Base-by-base conservation (phyloP, 2,329 filamentous ascomycete species). In the Claviceps sorghi region DNA sequence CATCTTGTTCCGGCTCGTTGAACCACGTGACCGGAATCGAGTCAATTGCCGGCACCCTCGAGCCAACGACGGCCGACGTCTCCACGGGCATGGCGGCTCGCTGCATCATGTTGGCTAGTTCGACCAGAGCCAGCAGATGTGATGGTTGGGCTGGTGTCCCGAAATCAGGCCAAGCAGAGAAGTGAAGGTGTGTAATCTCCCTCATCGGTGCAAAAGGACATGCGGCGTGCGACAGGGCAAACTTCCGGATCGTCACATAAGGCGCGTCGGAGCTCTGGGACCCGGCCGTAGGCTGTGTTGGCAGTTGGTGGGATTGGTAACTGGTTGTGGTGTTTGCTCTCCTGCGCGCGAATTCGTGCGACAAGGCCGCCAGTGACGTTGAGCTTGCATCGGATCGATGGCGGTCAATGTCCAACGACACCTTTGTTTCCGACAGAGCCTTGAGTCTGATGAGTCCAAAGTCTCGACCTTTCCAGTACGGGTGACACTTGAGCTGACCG, bases 151-250 rank as follows among this genome's bases (percentile, higher is more conserved):
- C 89, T 0, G 91, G 91, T 0, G 89, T 85, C 21, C 93, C 93
- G 67, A 97, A 96, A 63, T 98, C 93, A 0, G 93, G 93, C 93
- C 93, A 98, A n/a, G 85, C 83, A 0, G 88, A 82, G 65, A 96
- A 97, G 64, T 97, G 90, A 15, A 98, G 72, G 60, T 98, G 93
- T 0, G 90, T 96, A 56, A 98, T 84, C 67, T 97, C 90, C 26
- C 91, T 85, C 58, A 95, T 84, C 0, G 88, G 86, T 21, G 82
- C 80, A 62, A 95, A 96, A 0, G 91, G 90, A 53, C 86, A 78
- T 1, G 78, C 73, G 2, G 80, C 72, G 64, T 97, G 88, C 1
- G 82, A 83, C 30, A 98, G 71, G 0, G 86, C 84, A 61, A 97
- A 93, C 64, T 93, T 93, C 46, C 93, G 84, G 42, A 97, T 80